Evolutionary conservation across 2,329 filamentous ascomycete species (phyloP), one percentile per base, ranked within the genome.

Genomic region (Coniochaeta prunicola): DNA sequence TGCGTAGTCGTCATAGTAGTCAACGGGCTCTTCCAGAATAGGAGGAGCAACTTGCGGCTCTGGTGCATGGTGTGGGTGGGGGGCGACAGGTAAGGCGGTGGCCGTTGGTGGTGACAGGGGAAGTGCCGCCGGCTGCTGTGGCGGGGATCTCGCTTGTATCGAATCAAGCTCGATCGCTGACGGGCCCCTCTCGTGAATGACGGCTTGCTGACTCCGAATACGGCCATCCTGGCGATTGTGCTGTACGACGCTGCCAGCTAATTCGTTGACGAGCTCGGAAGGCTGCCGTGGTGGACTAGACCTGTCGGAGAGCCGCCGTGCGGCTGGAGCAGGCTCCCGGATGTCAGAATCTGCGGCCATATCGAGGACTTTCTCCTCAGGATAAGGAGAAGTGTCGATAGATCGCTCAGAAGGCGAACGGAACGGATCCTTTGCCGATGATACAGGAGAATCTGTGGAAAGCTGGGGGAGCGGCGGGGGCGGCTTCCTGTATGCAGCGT

Each of bases 351-450:
- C 59, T 2, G 61, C 7, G 10, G 54, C 28, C 42, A 73, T 71
- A 42, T 64, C 61, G 28, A 64, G 58, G 19, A 66, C 54, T 8
- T 66, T 64, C 26, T 73, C 69, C 42, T 74, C 69, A 21, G 70
- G 68, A 57, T 73, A 76, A n/a, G 69, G 69, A 57, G 75, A 64
- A 1, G 68, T 69, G 57, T 73, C 75, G 59, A 76, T 72, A 17
- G 74, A 68, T 15, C 72, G 66, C 59, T 73, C 65, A 8, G 66
- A 59, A 15, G 57, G 55, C 21, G 54, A 56, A 12, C 53, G n/a
- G 40, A 61, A 59, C 1, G 54, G 33, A 10, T 56, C 61, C 24
- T 60, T 63, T 1, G 59, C 58, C 13, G 62, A 58, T 1, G 59
- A 34, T 3, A 62, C 61, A 10, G 59, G 58, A 1, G 59, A 10